These are phyloP conservation scores for Acanthamoeba divionensis DNA, from an alignment of 208 protist genomes.

Conservation along the genomic window DNA sequence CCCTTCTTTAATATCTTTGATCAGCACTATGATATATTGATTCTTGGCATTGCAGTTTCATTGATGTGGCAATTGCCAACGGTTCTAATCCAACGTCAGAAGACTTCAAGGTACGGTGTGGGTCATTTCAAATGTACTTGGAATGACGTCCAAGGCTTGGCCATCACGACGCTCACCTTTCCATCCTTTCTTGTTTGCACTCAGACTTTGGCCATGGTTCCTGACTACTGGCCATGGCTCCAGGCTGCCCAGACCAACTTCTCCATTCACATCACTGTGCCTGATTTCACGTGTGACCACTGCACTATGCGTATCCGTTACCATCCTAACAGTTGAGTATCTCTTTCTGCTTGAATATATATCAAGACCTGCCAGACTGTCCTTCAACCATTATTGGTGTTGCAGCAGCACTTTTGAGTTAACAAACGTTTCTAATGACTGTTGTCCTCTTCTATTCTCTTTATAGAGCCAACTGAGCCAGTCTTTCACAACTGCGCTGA, in stretches of 20 bases:
- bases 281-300: not conserved
- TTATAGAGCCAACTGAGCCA: not conserved
- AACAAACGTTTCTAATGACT: too few species aligned
- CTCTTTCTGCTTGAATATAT: not conserved
- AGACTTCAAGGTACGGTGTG: conserved; percentile 13
- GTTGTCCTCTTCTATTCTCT: too few species aligned
- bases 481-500: conserved; percentile 40
- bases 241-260: conserved; percentile 34
- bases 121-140: too few species aligned
- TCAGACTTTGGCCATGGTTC: not conserved
- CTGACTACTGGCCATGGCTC: conserved; percentile 20
- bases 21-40: not conserved
- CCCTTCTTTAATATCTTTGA: not conserved
- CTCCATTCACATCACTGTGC: not conserved
- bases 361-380: too few species aligned
- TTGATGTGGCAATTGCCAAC: not conserved
- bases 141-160: too few species aligned
- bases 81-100: not conserved
- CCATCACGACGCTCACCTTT: too few species aligned
- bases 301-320: conserved; percentile 9
- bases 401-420: too few species aligned
- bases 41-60: not conserved
- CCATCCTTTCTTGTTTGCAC: too few species aligned
- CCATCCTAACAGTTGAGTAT: not conserved
- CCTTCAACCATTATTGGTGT: too few species aligned